phyloP scores from a whole-genome alignment of 179 eudicot genomes.

The Beta macrorhiza region DNA sequence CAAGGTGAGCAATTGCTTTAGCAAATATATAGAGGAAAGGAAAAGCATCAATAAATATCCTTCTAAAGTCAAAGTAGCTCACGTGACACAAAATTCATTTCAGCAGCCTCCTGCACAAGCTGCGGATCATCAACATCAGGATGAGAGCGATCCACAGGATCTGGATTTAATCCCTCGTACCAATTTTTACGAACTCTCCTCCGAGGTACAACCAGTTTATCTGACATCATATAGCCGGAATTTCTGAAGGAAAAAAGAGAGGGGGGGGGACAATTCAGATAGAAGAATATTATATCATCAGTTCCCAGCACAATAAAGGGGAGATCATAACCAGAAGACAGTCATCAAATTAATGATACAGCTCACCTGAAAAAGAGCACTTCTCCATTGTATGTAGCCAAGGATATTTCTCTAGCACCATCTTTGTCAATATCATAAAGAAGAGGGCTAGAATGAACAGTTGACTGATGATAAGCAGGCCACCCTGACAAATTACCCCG shows the following conservation, averaged over 20 bases:
- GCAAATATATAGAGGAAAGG: constrained; percentile 2
- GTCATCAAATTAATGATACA: background rate
- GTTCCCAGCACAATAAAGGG: constrained; percentile 7
- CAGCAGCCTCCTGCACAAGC: constrained; percentile 70
- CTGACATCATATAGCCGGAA: constrained; percentile 94
- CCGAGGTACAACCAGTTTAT: constrained; percentile 85
- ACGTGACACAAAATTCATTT: constrained; percentile 51
- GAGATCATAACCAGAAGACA: constrained; percentile 10
- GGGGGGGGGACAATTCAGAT: background rate
- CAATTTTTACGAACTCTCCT: constrained; percentile 79
- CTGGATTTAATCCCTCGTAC: constrained; percentile 71
- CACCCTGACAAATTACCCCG: constrained; percentile 60
- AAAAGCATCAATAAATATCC: constrained; percentile 6
- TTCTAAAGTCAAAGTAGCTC: constrained; percentile 34
- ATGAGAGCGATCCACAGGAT: constrained; percentile 95
- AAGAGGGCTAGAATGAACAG: constrained; percentile 94
- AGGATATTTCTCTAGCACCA: constrained; percentile 91
- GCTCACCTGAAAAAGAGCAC: constrained; percentile 90
- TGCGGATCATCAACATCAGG: constrained; percentile 89
- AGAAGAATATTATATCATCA: background rate
- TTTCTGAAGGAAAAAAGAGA: constrained; percentile 42
- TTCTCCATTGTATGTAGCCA: constrained; percentile 95
- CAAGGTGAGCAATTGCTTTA: background rate
- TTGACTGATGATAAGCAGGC: constrained; percentile 99
- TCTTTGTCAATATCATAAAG: constrained; percentile 97